Percentiles rank a stretch among this genome's conserved stretches.
Evolutionary conservation across 306 rosid genomes (phyloP).

Genomic region (Corylus avellana): DNA sequence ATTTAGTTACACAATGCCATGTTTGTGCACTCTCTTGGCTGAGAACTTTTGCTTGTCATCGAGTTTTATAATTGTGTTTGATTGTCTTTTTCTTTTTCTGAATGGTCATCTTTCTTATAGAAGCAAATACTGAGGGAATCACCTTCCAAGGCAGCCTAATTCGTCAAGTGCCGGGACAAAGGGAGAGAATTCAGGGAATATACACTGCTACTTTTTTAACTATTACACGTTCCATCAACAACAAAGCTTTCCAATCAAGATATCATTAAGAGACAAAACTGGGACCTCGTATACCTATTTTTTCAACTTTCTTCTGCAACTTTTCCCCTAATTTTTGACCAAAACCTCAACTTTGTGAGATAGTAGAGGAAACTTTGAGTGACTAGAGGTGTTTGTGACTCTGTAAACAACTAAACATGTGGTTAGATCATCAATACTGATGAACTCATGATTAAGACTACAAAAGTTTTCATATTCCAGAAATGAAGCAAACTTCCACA

Average conservation of each 20-base stretch:
- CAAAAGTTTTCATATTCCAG: slow-evolving; percentile 24
- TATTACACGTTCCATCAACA: slow-evolving; percentile 34
- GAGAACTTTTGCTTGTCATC: not conserved
- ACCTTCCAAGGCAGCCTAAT: not conserved
- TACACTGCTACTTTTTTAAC: slow-evolving; percentile 20
- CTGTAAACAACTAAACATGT: slow-evolving; percentile 23
- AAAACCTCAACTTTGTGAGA: slow-evolving; percentile 14
- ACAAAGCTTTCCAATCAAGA: slow-evolving; percentile 15
- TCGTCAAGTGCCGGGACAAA: slow-evolving; percentile 12
- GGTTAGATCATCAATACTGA: slow-evolving; percentile 25
- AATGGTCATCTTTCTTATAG: slow-evolving; percentile 5
- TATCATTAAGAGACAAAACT: slow-evolving; percentile 29
- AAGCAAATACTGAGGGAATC: not conserved
- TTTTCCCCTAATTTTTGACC: slow-evolving; percentile 28
- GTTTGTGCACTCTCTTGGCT: not conserved
- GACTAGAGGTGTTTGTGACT: slow-evolving; percentile 22
- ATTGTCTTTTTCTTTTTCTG: not conserved
- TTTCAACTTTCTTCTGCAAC: slow-evolving; percentile 32
- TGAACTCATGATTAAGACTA: slow-evolving; percentile 28
- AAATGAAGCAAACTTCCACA: slow-evolving; percentile 13
- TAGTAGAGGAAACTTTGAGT: slow-evolving; percentile 10
- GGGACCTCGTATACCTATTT: slow-evolving; percentile 29
- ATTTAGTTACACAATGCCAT: not conserved
- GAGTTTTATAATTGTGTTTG: not conserved
- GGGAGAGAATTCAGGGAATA: slow-evolving; percentile 1